Conservation (phyloP, 1,284 basidiomycete genomes). For the Sporisorium scitamineum region DNA sequence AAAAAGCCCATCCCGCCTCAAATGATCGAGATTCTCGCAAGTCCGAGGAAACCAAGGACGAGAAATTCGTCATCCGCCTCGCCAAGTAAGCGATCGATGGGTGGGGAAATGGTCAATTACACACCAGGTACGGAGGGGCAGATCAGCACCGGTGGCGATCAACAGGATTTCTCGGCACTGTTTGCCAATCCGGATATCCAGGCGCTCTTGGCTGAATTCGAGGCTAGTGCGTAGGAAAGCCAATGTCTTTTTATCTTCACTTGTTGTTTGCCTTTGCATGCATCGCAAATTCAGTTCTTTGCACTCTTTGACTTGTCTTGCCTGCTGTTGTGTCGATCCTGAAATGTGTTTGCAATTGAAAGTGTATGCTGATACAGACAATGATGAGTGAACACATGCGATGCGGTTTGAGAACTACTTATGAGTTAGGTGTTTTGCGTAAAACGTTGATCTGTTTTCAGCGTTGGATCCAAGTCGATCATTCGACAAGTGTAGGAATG, state of each 20-base stretch:
- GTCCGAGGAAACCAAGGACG: slow-evolving; percentile 8
- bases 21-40: slow-evolving; percentile 40
- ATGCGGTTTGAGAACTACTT: too few relatives aligned
- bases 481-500: background rate
- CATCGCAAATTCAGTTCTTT: too few relatives aligned
- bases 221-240: background rate
- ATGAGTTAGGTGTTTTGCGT: background rate
- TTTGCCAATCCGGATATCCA: slow-evolving; percentile 52
- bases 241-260: background rate
- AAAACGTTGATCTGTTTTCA: too few relatives aligned
- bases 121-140: background rate
- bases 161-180: slow-evolving; percentile 31
- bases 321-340: background rate
- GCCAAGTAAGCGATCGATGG: background rate
- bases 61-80: background rate
- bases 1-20: slow-evolving; percentile 29
- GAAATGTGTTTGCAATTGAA: background rate
- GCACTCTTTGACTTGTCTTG: background rate
- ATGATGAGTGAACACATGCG: background rate
- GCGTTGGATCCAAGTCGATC: too few relatives aligned
- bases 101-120: slow-evolving; percentile 10
- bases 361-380: too few relatives aligned
- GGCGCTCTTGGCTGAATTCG: slow-evolving; percentile 42
- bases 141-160: background rate
- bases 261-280: background rate